Evolutionary conservation across 2,329 filamentous ascomycete species (phyloP).

Genomic region (Penicillium sp.): DNA sequence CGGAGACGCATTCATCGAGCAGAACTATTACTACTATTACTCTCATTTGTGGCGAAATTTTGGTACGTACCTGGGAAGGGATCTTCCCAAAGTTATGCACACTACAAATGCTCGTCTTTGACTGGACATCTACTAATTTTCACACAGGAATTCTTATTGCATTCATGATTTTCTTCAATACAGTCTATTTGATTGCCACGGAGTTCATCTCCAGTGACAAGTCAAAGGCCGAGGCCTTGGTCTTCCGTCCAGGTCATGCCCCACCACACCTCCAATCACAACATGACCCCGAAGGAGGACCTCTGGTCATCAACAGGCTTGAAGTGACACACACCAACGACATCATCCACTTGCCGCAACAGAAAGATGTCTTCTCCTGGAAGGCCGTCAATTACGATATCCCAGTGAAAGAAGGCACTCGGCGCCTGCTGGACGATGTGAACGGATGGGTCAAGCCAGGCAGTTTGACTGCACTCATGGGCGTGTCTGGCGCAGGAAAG

Average conservation of each 20-base stretch:
- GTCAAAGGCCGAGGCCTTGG: constrained; percentile 72
- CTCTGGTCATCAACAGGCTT: constrained; percentile 6
- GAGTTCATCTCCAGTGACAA: constrained; percentile 59
- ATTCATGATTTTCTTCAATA: constrained; percentile 61
- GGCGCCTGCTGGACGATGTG: constrained; percentile 37
- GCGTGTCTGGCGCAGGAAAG: constrained; percentile 63
- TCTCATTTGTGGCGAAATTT: constrained; percentile 67
- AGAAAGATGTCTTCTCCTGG: constrained; percentile 29
- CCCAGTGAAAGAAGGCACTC: constrained; percentile 51
- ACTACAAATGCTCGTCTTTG: not conserved
- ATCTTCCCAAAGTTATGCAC: not conserved
- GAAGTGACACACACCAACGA: constrained; percentile 16
- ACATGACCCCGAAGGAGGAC: constrained; percentile 10
- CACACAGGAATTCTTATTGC: constrained; percentile 57
- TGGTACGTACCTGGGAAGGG: constrained; percentile 39
- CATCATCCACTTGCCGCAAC: constrained; percentile 17
- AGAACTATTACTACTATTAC: constrained; percentile 58
- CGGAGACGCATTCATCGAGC: constrained; percentile 60
- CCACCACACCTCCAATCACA: constrained; percentile 21
- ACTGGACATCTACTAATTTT: not conserved
- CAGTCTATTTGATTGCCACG: constrained; percentile 54
- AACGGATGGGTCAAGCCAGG: constrained; percentile 61
- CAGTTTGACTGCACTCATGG: constrained; percentile 59
- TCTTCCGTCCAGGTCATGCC: constrained; percentile 64
- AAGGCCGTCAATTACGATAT: constrained; percentile 69